Base-by-base conservation (phyloP, 345 rosid genomes). In the Moricandia arvensis region DNA sequence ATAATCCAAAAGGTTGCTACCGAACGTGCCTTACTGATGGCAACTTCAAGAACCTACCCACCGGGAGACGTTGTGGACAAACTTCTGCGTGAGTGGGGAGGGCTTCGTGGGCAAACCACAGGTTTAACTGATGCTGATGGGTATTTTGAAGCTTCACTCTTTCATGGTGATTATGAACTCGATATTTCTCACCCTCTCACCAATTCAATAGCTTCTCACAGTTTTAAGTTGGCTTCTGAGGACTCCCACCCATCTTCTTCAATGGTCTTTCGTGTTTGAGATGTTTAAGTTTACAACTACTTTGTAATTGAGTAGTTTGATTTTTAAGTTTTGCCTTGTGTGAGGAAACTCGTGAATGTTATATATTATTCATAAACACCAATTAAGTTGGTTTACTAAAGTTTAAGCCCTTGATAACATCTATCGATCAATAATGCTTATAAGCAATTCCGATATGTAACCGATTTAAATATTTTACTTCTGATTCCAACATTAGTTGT, bases 1-100 rank as follows among this genome's bases (percentile, higher is more conserved):
- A 89, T 88, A 66, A 15, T 0, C 86, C 94, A 1, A 2, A 51
- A 11, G 94, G 91, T 11, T 93, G 97, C 70, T 91, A 87, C 66
- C 65, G 75, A 27, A 91, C 91, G 91, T 91, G 96, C 43, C 77
- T 91, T 59, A 93, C 97, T 0, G 90, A 89, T 63, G 87, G 82
- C 74, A 86, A 84, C 78, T 93, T 88, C 76, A 83, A 34, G 15
- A 93, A 88, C 76, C 68, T 86, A 79, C 63, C 92, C 0, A 91
- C 93, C 3, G 94, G n/a, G 97, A 0, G 77, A 87, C 51, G 96
- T 91, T 1, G 89, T 89, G 3, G 98, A 91, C 81, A 93, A 82
- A 80, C 86, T 93, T 13, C 6, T 89, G 69, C 73, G 16, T 1
- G 87, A 89, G 68, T 89, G 96, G 96, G 87, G 87, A 4, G 64